Evolutionary conservation across 164 flowering plant genomes (phyloP).

Genomic region (Euptelea pleiosperma): DNA sequence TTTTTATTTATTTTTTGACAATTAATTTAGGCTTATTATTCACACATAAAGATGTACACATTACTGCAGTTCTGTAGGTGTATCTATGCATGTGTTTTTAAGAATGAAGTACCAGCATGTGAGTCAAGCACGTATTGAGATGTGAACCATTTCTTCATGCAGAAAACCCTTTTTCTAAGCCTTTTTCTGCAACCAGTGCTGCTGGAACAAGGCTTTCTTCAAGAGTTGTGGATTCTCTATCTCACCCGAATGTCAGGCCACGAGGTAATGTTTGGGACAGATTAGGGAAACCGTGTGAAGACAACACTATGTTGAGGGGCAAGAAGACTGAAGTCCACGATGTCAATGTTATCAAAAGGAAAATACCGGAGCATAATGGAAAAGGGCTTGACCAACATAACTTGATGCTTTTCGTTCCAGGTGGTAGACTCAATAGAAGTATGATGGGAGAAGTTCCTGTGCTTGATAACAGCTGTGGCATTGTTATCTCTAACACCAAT

Average conservation of each 20-base stretch:
- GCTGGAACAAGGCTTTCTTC: conserved; percentile 11
- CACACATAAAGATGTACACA: not conserved
- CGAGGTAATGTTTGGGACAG: conserved; percentile 51
- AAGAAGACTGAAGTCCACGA: conserved; percentile 1
- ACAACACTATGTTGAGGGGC: not conserved
- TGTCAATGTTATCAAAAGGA: conserved; percentile 4
- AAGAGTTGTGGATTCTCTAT: conserved; percentile 7
- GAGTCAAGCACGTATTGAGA: not conserved
- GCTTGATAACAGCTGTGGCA: not conserved
- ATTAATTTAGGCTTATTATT: not conserved
- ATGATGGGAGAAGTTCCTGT: conserved; percentile 11
- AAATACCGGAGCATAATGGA: conserved; percentile 7
- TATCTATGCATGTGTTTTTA: not conserved
- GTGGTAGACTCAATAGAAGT: conserved; percentile 1
- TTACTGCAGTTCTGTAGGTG: not conserved
- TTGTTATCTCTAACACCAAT: conserved; percentile 4
- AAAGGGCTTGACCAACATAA: conserved; percentile 11
- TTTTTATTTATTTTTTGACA: too few species aligned
- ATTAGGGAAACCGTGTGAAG: conserved; percentile 34
- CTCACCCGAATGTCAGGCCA: conserved; percentile 12
- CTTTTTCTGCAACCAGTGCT: conserved; percentile 1
- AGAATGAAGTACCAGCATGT: not conserved
- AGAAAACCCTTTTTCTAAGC: conserved; percentile 10
- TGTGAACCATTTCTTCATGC: conserved; percentile 6
- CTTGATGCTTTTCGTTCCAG: conserved; percentile 10